Base-by-base conservation (phyloP, 2,329 filamentous ascomycete genomes). In the Pseudogymnoascus sp. region DNA sequence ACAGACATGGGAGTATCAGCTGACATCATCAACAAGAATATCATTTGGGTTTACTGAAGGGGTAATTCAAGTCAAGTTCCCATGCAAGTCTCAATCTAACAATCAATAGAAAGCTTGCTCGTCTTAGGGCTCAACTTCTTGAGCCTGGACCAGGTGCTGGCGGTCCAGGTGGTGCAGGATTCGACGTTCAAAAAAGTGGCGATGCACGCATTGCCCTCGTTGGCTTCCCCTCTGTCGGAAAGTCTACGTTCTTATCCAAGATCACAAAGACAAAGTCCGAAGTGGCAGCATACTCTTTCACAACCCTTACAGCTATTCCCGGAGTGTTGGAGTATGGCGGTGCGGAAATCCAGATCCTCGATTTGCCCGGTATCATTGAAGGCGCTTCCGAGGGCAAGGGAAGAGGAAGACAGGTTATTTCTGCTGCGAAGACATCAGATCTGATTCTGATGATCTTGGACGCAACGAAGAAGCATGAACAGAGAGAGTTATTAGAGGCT, bases 241-340 rank as follows among this genome's bases (percentile, higher is more conserved):
- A 99, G 80, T 99, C 95, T 2, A 99, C 95, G 0, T 97, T 99
- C 74, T 76, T 99, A n/a, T 97, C 93, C 60, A 97, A 97, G 74
- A 96, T 99, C 75, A 99, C 95, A 60, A 97, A 96, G 79, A 99
- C 96, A 40, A 92, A 91, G 73, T 96, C 92, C 61, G 93, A 97
- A 75, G 92, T 97, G 29, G 95, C 95, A 0, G 90, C 95, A 0
- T 99, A 99, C 74, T 87, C 93, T 64, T 99, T 99, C 84, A 99
- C 95, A 10, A 99, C 95, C 1, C 81, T 99, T 51, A 99, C 95
- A 8, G 96, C 95, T 37, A 99, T 99, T 69, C 95, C 95, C 1
- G 95, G 95, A 69, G 96, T 99, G 40, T 84, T 99, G 63, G 93
- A 97, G 79, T 99, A 99, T 77, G 95, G 93, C 11, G 96, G 95